Conservation (phyloP, 2,329 filamentous ascomycete species). For the Dryadomyces quercus-mongolicae region DNA sequence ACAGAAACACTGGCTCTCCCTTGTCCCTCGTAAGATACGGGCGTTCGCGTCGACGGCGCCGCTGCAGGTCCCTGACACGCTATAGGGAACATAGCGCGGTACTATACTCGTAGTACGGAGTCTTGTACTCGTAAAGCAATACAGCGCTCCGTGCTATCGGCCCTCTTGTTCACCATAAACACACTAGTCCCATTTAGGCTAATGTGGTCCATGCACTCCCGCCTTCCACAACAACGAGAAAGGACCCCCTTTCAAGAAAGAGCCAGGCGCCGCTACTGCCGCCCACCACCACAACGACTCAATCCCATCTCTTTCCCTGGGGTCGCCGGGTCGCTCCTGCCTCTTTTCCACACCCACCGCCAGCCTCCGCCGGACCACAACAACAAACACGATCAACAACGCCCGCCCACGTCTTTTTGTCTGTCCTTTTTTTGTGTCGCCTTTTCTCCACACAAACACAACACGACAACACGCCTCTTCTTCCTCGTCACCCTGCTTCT, state of each 20-base stretch:
- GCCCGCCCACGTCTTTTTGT: background rate
- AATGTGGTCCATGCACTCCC: background rate
- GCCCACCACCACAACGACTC: background rate
- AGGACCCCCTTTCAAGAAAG: background rate
- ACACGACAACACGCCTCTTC: background rate
- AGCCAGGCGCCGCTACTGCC: background rate
- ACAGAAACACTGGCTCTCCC: too few relatives aligned
- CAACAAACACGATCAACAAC: background rate
- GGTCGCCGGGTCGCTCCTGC: background rate
- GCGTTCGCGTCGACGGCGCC: too few relatives aligned
- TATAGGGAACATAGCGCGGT: too few relatives aligned
- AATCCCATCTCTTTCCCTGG: background rate
- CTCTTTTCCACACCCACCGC: background rate
- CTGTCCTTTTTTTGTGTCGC: background rate
- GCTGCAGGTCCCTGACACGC: too few relatives aligned
- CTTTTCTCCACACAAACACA: background rate
- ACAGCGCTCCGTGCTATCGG: background rate
- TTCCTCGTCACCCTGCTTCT: background rate
- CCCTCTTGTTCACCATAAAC: background rate
- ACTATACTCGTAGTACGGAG: too few relatives aligned
- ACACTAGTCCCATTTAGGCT: background rate
- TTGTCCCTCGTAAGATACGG: too few relatives aligned
- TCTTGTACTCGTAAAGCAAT: background rate
- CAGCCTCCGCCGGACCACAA: background rate
- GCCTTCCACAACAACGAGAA: background rate